Conservation (phyloP, 805 yeast species). For the Suhomyces sp. region DNA sequence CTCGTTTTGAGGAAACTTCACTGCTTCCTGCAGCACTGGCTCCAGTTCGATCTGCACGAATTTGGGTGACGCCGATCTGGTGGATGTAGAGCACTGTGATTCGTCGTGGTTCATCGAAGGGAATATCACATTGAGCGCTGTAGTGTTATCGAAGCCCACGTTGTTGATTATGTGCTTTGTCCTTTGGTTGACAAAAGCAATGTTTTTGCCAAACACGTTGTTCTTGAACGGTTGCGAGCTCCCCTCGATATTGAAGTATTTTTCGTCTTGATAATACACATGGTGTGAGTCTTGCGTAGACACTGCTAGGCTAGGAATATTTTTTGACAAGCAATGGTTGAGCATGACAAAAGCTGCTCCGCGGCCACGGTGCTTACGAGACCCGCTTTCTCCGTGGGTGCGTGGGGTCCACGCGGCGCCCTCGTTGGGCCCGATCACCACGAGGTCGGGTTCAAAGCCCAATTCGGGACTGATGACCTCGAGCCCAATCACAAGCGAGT, state of each 20-base stretch:
- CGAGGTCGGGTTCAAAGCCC: conserved; percentile 29
- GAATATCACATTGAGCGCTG: conserved; percentile 23
- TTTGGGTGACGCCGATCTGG: not conserved
- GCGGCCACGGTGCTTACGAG: conserved; percentile 4
- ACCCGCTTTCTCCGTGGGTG: not conserved
- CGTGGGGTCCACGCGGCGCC: conserved; percentile 15
- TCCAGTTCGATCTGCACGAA: conserved; percentile 2
- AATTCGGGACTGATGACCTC: conserved; percentile 24
- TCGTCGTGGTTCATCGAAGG: conserved; percentile 26
- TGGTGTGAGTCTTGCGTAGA: conserved; percentile 26
- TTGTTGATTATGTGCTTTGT: conserved; percentile 18
- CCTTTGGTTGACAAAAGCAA: conserved; percentile 23
- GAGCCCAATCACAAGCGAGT: conserved; percentile 23
- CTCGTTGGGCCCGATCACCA: conserved; percentile 34
- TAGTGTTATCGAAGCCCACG: conserved; percentile 6
- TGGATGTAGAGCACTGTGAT: conserved; percentile 18
- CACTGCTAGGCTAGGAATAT: conserved; percentile 20
- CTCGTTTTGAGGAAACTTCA: not conserved
- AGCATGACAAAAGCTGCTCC: conserved; percentile 14
- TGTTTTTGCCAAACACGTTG: conserved; percentile 21
- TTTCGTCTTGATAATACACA: conserved; percentile 34
- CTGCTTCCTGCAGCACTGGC: not conserved
- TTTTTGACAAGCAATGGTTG: conserved; percentile 13
- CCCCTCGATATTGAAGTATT: conserved; percentile 16
- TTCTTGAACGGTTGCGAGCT: conserved; percentile 12